Evolutionary conservation across 139 green algal genomes (phyloP).

Genomic region (Edaphochlamys debaryana): DNA sequence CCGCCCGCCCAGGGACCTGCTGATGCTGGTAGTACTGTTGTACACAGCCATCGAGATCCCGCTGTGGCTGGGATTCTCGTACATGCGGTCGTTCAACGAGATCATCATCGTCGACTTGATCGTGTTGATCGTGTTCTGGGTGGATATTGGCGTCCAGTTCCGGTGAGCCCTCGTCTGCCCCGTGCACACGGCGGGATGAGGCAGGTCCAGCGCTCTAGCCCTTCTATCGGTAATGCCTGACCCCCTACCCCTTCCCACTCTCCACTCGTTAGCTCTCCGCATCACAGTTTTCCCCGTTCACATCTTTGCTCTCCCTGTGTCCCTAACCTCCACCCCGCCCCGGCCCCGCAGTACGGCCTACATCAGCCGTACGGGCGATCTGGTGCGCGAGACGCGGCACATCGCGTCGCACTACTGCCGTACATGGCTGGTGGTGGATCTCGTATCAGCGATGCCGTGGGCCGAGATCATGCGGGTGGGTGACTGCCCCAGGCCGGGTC

Average conservation of each 20-base stretch:
- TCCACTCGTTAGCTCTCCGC: background rate
- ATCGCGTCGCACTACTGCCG: slow-evolving; percentile 45
- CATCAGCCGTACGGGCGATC: slow-evolving; percentile 22
- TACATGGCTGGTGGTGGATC: slow-evolving; percentile 62
- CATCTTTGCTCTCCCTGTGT: too few species aligned
- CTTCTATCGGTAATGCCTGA: background rate
- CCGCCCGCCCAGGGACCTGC: too few species aligned
- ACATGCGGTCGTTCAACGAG: too few species aligned
- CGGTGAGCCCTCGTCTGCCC: background rate
- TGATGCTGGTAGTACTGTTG: too few species aligned
- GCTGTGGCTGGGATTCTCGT: too few species aligned
- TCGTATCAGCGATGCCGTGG: slow-evolving; percentile 55
- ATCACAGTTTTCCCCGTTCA: background rate
- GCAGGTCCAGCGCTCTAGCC: too few species aligned
- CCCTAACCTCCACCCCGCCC: background rate
- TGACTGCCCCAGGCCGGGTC: too few species aligned
- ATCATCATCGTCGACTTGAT: too few species aligned
- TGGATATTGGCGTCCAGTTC: slow-evolving; percentile 31
- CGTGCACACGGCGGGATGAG: too few species aligned
- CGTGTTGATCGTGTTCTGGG: slow-evolving; percentile 16
- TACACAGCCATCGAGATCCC: too few species aligned
- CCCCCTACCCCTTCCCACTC: background rate
- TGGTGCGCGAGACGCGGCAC: background rate
- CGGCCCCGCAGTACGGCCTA: slow-evolving; percentile 10
- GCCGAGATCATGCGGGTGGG: slow-evolving; percentile 42